These are phyloP conservation scores for Dunaliella sp. DNA, from an alignment of 139 green algal genomes.

Conservation along the genomic window DNA sequence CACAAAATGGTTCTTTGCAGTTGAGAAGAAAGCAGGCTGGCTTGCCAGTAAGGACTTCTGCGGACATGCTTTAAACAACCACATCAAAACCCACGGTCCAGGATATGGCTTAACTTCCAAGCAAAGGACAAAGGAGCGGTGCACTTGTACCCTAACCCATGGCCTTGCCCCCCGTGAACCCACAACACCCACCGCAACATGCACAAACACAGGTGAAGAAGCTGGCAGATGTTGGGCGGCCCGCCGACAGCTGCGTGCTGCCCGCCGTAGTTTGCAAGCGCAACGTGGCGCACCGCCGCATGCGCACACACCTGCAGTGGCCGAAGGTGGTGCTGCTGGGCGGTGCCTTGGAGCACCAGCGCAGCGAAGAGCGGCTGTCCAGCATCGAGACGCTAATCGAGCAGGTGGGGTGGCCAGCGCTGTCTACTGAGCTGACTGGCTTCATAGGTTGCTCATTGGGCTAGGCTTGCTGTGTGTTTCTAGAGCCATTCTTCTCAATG, in stretches of 20 bases:
- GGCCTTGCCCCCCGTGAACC: too few relatives aligned
- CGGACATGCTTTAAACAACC: too few relatives aligned
- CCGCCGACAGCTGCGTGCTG: conserved; percentile 60
- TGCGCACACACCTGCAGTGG: conserved; percentile 66
- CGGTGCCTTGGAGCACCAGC: conserved; percentile 49
- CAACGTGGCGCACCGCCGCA: conserved; percentile 76
- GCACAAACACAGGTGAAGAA: conserved; percentile 75
- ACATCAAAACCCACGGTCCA: neutral
- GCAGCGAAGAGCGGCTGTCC: conserved; percentile 52
- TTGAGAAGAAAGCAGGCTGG: too few relatives aligned
- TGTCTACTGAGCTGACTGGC: too few relatives aligned
- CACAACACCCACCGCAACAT: too few relatives aligned
- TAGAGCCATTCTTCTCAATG: too few relatives aligned
- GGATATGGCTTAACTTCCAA: neutral
- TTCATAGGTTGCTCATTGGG: too few relatives aligned
- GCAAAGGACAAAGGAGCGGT: neutral
- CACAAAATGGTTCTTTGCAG: too few relatives aligned
- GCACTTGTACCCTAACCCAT: neutral
- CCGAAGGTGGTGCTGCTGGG: conserved; percentile 54
- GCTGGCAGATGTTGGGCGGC: conserved; percentile 41
- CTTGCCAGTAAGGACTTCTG: too few relatives aligned
- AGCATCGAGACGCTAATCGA: conserved; percentile 69
- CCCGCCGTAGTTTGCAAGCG: conserved; percentile 72
- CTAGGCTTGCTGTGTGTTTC: too few relatives aligned
- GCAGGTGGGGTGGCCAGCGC: too few relatives aligned